These are phyloP conservation scores for Skeletonema potamos DNA, from an alignment of 108 stramenopile species.

Conservation along the genomic window DNA sequence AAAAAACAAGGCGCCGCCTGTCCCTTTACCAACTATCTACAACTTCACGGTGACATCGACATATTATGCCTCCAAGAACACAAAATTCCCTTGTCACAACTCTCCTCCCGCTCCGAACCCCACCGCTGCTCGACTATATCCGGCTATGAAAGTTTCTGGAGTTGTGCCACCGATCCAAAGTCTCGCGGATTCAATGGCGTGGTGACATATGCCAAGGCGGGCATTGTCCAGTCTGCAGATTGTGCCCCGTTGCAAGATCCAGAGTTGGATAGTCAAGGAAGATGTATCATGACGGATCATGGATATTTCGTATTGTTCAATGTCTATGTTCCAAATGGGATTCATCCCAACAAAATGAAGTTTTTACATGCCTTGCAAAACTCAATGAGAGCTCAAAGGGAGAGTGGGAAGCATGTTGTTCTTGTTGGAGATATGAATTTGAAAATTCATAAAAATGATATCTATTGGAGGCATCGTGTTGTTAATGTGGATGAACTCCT, in stretches of 20 bases:
- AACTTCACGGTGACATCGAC: conserved; percentile 61
- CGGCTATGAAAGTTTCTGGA: conserved; percentile 88
- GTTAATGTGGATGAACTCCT: conserved; percentile 65
- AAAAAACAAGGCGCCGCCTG: too few species aligned
- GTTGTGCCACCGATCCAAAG: conserved; percentile 62
- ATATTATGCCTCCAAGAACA: conserved; percentile 91
- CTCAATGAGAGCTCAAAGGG: conserved; percentile 69
- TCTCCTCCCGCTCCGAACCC: conserved; percentile 70
- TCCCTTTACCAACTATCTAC: conserved; percentile 52
- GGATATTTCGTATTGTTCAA: conserved; percentile 86
- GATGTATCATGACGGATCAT: conserved; percentile 92
- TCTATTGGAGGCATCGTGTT: conserved; percentile 62
- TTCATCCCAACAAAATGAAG: conserved; percentile 65
- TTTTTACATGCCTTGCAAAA: conserved; percentile 78
- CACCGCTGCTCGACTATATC: conserved; percentile 50
- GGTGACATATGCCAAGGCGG: conserved; percentile 77
- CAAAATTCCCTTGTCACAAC: conserved; percentile 73
- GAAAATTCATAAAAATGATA: conserved; percentile 56
- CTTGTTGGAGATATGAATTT: conserved; percentile 91
- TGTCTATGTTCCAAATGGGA: conserved; percentile 87
- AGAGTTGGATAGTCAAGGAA: conserved; percentile 86
- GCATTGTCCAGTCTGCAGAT: conserved; percentile 56
- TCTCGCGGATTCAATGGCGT: conserved; percentile 87
- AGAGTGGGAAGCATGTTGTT: conserved; percentile 65
- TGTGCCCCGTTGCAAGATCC: conserved; percentile 47